A percentile compares a stretch with the other conserved stretches of the same genome.
phyloP scores from a whole-genome alignment of 257 asterid genomes.

The Fraxinus anomala region DNA sequence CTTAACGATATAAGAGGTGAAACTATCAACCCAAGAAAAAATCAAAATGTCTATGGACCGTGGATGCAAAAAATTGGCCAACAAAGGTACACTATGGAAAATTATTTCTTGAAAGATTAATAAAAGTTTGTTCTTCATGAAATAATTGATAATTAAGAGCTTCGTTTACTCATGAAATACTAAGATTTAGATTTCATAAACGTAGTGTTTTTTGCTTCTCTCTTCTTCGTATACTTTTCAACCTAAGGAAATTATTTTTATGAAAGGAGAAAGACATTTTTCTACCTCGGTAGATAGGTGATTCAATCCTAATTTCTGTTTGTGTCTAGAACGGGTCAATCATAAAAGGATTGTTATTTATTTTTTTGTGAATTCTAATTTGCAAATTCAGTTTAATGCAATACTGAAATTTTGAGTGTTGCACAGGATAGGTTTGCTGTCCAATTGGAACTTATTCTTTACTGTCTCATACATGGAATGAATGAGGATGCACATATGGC shows the following conservation, averaged over 20 bases:
- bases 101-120: neutral
- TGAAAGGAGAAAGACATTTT: neutral
- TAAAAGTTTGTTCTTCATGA: neutral
- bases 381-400: constrained; percentile 7
- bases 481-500: constrained; percentile 51
- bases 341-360: constrained; percentile 1
- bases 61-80: constrained; percentile 42
- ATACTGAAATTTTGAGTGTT: constrained; percentile 22
- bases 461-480: constrained; percentile 51
- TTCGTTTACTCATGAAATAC: neutral
- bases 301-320: neutral
- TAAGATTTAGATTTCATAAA: constrained; percentile 1
- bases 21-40: constrained; percentile 30
- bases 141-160: constrained; percentile 16
- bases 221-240: neutral
- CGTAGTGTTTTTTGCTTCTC: neutral
- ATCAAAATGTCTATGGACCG: constrained; percentile 58
- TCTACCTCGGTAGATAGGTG: constrained; percentile 12
- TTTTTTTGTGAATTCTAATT: neutral
- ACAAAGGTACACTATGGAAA: constrained; percentile 43
- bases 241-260: neutral
- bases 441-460: constrained; percentile 60
- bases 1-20: constrained; percentile 49
- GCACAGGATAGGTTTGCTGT: constrained; percentile 67
- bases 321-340: constrained; percentile 3